phyloP scores from a whole-genome alignment of 1,284 basidiomycete genomes.

The Ganoderma lucidum region DNA sequence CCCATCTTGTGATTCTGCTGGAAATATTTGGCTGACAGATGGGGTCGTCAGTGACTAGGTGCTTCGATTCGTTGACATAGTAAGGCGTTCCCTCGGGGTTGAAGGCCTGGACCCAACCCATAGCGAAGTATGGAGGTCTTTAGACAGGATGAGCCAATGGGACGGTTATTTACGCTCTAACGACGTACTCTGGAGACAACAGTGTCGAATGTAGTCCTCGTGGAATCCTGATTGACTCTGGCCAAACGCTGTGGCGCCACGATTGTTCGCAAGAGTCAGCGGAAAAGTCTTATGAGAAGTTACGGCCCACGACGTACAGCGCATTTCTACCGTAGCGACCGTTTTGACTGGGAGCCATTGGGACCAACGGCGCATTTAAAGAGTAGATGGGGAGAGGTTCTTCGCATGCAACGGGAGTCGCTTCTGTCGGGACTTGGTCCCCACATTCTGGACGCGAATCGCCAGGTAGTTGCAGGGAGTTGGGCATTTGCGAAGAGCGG shows the following conservation, averaged over 20 bases:
- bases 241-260: constrained; percentile 6
- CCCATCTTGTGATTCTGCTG: constrained; percentile 17
- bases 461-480: neutral
- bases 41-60: constrained; percentile 36
- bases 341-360: constrained; percentile 29
- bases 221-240: constrained; percentile 20
- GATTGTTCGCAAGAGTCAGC: neutral
- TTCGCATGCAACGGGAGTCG: neutral
- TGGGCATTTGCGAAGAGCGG: neutral
- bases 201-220: constrained; percentile 20
- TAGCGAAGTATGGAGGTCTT: constrained; percentile 24
- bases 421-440: neutral
- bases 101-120: constrained; percentile 29
- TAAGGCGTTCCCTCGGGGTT: constrained; percentile 41
- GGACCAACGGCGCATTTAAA: constrained; percentile 8
- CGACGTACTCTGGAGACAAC: constrained; percentile 16
- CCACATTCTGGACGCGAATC: neutral
- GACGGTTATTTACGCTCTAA: neutral
- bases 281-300: neutral
- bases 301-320: constrained; percentile 13
- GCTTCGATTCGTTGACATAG: constrained; percentile 31
- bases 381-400: constrained; percentile 18
- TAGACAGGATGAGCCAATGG: neutral
- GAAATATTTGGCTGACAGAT: constrained; percentile 18
- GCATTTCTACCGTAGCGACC: constrained; percentile 26